Percentiles rank a stretch among this genome's conserved stretches.
These are phyloP conservation scores for Annona cherimola DNA, from an alignment of 164 flowering plant genomes.

Conservation along the genomic window DNA sequence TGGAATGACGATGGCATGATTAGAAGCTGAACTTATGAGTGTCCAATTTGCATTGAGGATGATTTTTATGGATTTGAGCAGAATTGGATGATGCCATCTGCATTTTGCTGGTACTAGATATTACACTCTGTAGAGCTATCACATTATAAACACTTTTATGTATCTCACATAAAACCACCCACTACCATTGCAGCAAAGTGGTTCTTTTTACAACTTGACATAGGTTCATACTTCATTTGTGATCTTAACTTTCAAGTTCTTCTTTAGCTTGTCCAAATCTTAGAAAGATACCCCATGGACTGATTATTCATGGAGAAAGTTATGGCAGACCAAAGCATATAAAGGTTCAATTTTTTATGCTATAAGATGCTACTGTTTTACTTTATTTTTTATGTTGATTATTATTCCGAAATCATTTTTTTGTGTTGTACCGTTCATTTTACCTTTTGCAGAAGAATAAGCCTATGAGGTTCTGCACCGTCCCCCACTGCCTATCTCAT, in stretches of 20 bases:
- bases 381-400: background rate
- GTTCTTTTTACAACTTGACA: background rate
- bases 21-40: background rate
- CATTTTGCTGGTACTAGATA: background rate
- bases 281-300: conserved; percentile 56
- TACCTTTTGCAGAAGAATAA: conserved; percentile 58
- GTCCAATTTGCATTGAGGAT: background rate
- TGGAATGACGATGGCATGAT: background rate
- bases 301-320: conserved; percentile 92
- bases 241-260: background rate
- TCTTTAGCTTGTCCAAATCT: conserved; percentile 87
- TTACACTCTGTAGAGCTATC: too few relatives aligned
- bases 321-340: conserved; percentile 60
- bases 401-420: background rate
- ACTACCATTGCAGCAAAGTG: too few relatives aligned
- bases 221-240: background rate
- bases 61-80: background rate
- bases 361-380: conserved; percentile 3
- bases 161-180: background rate
- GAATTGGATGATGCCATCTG: background rate
- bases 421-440: background rate
- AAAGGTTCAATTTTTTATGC: conserved; percentile 48
- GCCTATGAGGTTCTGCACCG: conserved; percentile 88
- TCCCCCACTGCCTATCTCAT: conserved; percentile 91
- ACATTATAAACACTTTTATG: background rate